Conservation (phyloP, 73 alveolate species). For the Loxodes magnus region DNA sequence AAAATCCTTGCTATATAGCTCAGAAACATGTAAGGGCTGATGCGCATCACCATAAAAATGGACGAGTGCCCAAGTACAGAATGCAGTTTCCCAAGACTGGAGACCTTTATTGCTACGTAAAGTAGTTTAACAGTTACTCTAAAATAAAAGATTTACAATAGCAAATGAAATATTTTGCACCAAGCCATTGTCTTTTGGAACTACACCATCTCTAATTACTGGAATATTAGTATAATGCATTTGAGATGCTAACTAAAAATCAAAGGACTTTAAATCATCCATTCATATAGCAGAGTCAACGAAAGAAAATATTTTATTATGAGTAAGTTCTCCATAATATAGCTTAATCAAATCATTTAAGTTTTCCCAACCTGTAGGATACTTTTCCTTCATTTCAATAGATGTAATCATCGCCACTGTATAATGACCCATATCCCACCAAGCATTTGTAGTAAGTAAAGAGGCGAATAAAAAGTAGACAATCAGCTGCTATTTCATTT, state of each 20-base stretch:
- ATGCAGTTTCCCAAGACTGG: constrained; percentile 5
- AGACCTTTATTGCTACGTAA: too few relatives aligned
- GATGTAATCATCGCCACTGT: constrained; percentile 4
- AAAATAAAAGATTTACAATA: too few relatives aligned
- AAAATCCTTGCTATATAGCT: constrained; percentile 11
- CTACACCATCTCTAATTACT: background rate
- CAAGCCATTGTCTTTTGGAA: background rate
- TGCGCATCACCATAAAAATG: constrained; percentile 54
- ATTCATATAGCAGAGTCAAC: constrained; percentile 7
- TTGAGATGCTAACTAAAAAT: background rate
- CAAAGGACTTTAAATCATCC: constrained; percentile 5
- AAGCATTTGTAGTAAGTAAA: too few relatives aligned
- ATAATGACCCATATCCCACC: constrained; percentile 12
- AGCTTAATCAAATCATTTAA: background rate
- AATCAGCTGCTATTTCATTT: too few relatives aligned
- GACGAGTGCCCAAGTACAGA: constrained; percentile 26
- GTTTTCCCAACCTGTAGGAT: background rate
- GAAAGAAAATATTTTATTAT: background rate
- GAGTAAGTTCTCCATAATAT: constrained; percentile 6
- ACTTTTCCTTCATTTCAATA: background rate
- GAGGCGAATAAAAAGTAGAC: too few relatives aligned
- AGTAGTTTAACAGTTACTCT: too few relatives aligned
- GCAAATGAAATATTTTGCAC: too few relatives aligned
- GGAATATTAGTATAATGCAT: constrained; percentile 3
- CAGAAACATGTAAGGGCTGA: constrained; percentile 47